Conservation (phyloP, 1,284 basidiomycete genomes). For the Sporisorium graminicola region DNA sequence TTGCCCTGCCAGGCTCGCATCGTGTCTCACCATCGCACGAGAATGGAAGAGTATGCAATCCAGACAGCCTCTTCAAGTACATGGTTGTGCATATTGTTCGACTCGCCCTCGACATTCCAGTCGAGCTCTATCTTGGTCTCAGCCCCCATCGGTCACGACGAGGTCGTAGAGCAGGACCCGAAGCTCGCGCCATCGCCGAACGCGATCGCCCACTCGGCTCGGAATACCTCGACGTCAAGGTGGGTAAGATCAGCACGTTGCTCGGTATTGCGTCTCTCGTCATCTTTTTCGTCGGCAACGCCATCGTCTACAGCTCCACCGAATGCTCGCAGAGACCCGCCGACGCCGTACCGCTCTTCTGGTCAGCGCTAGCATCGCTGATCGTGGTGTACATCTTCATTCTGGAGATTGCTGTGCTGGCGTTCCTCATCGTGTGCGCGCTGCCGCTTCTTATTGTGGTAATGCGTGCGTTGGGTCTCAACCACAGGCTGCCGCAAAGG, state of each 20-base stretch:
- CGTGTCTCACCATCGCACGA: conserved; percentile 26
- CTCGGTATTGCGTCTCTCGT: conserved; percentile 52
- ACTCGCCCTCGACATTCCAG: conserved; percentile 46
- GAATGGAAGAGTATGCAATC: conserved; percentile 37
- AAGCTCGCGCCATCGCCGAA: conserved; percentile 49
- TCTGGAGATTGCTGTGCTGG: conserved; percentile 54
- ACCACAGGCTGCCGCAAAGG: conserved; percentile 38
- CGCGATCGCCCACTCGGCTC: conserved; percentile 49
- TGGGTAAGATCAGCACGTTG: conserved; percentile 48
- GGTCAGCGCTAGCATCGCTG: conserved; percentile 48
- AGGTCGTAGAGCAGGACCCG: conserved; percentile 41
- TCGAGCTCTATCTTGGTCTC: conserved; percentile 60
- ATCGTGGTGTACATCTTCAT: conserved; percentile 58
- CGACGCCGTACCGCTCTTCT: conserved; percentile 55
- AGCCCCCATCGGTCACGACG: conserved; percentile 54
- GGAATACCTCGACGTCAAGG: conserved; percentile 47
- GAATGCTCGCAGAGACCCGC: conserved; percentile 57
- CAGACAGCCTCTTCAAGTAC: conserved; percentile 58
- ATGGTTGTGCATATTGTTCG: conserved; percentile 55
- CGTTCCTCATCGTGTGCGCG: conserved; percentile 56
- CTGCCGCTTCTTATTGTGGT: conserved; percentile 54
- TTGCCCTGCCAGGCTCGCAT: conserved; percentile 32
- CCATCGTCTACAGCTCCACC: conserved; percentile 53
- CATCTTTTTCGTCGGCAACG: conserved; percentile 63
- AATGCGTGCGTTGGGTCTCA: conserved; percentile 54